phyloP scores from a whole-genome alignment of 495 filamentous ascomycete species.

The Aspergillus asperescens region DNA sequence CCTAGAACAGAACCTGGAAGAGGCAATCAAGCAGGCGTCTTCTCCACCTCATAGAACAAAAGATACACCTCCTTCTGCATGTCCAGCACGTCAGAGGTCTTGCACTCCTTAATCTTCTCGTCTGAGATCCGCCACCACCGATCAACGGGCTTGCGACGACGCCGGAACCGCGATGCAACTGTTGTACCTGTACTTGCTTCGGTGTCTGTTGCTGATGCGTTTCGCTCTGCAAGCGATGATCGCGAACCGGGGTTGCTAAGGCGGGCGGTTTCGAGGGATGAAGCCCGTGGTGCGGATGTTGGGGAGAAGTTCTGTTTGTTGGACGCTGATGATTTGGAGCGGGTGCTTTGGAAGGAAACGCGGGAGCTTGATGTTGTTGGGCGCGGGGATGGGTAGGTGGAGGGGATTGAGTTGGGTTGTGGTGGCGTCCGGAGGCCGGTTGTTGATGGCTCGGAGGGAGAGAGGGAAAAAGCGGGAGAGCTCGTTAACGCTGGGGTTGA shows the following conservation, averaged over 20 bases:
- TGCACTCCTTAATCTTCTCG: conserved; percentile 91
- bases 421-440: conserved; percentile 9
- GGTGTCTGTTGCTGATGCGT: conserved; percentile 24
- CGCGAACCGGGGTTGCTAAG: conserved; percentile 28
- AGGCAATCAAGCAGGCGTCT: conserved; percentile 3
- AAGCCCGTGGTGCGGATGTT: conserved; percentile 25
- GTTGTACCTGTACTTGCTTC: conserved; percentile 13
- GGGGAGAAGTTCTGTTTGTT: conserved; percentile 25
- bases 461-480: conserved; percentile 36
- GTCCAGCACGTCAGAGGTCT: conserved; percentile 79
- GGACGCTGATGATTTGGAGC: conserved; percentile 27
- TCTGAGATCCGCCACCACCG: conserved; percentile 99
- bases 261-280: conserved; percentile 24
- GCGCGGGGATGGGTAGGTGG: conserved; percentile 31
- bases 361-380: conserved; percentile 37
- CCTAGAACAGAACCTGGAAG: too few relatives aligned
- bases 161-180: conserved; percentile 37
- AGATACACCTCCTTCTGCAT: conserved; percentile 97
- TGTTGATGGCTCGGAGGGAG: conserved; percentile 14
- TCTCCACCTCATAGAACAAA: conserved; percentile 87
- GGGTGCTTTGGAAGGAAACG: conserved; percentile 34
- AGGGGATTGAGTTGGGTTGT: conserved; percentile 22
- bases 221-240: conserved; percentile 20
- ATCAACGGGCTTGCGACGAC: conserved; percentile 56
- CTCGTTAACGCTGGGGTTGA: conserved; percentile 37